These are phyloP conservation scores for Rhazya stricta DNA, from an alignment of 257 asterid species.

Conservation along the genomic window DNA sequence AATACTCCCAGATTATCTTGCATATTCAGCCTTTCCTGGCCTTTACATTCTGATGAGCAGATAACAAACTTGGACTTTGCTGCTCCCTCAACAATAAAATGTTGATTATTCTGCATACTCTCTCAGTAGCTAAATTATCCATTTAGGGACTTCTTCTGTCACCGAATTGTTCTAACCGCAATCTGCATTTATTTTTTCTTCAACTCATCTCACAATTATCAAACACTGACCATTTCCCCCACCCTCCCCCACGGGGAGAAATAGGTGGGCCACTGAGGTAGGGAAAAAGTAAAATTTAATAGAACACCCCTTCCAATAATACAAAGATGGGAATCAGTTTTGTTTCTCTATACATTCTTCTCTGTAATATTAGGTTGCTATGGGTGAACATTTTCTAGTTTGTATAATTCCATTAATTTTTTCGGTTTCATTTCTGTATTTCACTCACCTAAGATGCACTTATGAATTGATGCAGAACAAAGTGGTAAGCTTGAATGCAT, in stretches of 20 bases:
- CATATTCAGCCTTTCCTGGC: neutral
- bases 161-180: neutral
- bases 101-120: neutral
- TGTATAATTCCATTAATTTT: neutral
- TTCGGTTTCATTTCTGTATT: neutral
- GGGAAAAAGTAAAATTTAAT: neutral
- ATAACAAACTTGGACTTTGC: neutral
- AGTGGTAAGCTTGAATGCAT: slow-evolving; percentile 98
- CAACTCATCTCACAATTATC: neutral
- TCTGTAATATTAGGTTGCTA: too few species aligned
- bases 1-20: neutral
- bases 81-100: neutral
- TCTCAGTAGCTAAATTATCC: neutral
- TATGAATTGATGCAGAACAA: slow-evolving; percentile 61
- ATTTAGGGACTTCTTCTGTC: neutral
- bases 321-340: neutral
- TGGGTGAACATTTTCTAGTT: neutral
- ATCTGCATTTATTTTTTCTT: neutral
- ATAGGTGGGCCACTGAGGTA: neutral
- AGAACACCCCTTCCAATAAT: neutral
- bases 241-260: too few species aligned
- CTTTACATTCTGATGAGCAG: neutral
- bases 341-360: neutral
- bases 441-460: slow-evolving; percentile 20
- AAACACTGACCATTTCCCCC: neutral